Base-by-base conservation (phyloP, 2,329 filamentous ascomycete genomes). In the Trichoderma brevicompactum region DNA sequence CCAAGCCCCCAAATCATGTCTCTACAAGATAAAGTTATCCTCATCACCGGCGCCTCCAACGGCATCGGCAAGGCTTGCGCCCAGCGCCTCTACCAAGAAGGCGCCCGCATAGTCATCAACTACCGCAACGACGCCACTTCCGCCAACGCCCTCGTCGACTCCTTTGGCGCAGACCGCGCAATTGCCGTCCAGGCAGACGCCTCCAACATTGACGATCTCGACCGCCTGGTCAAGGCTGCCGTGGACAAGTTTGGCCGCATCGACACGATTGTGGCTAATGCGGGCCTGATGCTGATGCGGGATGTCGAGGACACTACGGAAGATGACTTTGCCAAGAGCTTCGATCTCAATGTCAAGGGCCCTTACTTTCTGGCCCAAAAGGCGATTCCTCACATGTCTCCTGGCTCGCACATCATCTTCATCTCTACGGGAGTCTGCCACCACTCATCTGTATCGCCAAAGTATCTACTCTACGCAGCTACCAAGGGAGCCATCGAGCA, bases 401-500 rank as follows among this genome's bases (percentile, higher is more conserved):
- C 73, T 0, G 83, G 82, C 2, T 79, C 78, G 0, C 78, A 78
- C n/a, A 77, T 87, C 60, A 76, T 87, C 66, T 78, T 87, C 65
- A 75, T 87, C 67, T 84, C 82, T 3, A 84, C 83, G 0, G 73
- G 74, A 17, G 67, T 78, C 49, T 77, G 73, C 44, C 70, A 69
- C 13, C 70, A 74, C 3, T 79, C 78, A 1, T 75, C 72, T 3
- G 75, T 86, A 1, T 62, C 75, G 32, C 78, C 82, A 0, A 68
- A 71, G 0, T 85, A 86, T 68, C 75, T 83, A 15, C 76, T 85
- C 8, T 89, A 88, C 72, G 78, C 78, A 9, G 76, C 81, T 0
- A 85, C 82, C 49, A 89, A 89, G 71, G 86, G 84, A 54, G 83
- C 85, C 8, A 79, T 89, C 46, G 85, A 88, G 72, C 83, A 87